Percentiles rank a stretch among this genome's conserved stretches.
These are phyloP conservation scores for Crithidia mellificae DNA, from an alignment of 208 protist genomes.

Conservation along the genomic window DNA sequence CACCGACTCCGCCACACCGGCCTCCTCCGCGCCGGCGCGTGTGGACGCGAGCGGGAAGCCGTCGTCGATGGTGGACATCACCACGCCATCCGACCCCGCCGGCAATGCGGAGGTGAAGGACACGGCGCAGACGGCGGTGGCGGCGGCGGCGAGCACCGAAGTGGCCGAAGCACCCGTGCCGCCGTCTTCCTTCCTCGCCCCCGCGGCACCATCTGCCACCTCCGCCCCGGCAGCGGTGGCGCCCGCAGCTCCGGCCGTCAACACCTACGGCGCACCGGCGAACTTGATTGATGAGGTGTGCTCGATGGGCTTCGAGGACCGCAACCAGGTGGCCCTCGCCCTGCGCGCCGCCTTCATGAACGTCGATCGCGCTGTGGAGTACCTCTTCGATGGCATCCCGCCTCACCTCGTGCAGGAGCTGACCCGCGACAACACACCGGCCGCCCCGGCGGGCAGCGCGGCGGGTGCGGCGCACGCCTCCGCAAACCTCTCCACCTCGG, in stretches of 20 bases:
- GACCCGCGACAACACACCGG: constrained; percentile 8
- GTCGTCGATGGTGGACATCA: constrained; percentile 6
- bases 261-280: constrained; percentile 38
- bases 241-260: constrained; percentile 12
- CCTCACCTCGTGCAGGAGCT: constrained; percentile 44
- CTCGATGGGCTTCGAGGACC: constrained; percentile 88
- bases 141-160: neutral
- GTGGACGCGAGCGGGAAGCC: constrained; percentile 1
- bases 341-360: constrained; percentile 88
- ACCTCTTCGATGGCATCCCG: constrained; percentile 84
- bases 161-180: constrained; percentile 1
- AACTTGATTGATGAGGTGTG: constrained; percentile 78
- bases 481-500: too few relatives aligned
- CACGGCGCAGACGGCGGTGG: neutral
- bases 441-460: neutral
- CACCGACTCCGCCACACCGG: neutral
- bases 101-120: neutral
- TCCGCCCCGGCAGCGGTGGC: neutral
- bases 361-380: constrained; percentile 85
- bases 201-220: constrained; percentile 17
- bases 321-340: constrained; percentile 67
- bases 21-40: constrained; percentile 2
- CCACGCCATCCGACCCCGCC: neutral
- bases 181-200: constrained; percentile 11
- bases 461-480: too few relatives aligned